Base-by-base conservation (phyloP, 306 rosid species). In the Mimosa pudica region DNA sequence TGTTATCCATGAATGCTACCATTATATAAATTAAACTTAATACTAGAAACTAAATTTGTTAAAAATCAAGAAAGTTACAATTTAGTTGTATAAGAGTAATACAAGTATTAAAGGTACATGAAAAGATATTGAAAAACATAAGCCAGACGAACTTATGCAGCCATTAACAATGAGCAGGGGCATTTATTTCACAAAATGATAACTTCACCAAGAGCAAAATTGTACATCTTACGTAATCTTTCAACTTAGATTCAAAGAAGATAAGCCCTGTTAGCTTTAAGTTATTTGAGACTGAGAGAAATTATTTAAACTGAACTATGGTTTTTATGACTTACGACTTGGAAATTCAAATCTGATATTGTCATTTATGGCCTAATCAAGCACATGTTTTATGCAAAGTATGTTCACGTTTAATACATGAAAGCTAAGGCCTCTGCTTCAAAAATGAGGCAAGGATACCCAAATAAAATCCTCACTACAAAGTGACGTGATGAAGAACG, bases 1-100 rank as follows among this genome's bases (percentile, higher is more conserved):
- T 42, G 17, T 63, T 66, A 69, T 66, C 30, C 10, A 14, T 58
- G 20, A 2, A 86, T 79, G 30, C 82, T 36, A 24, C 16, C 66
- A 71, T 62, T 52, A 70, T 36, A 49, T 11, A 8, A 52, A 78
- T 63, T 11, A 18, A 33, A 41, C 42, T 48, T 32, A 64, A 54
- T 11, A 67, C 51, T 10, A 71, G 42, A 2, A 62, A 47, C 14
- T 24, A 47, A n/a, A 11, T 32, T 2, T 33, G 17, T 24, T 70
- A 38, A 47, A 70, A 70, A 47, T 24, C 30, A 24, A 46, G 12
- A 35, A 12, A 11, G 74, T 5, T 2, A 45, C 17, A 69, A 69
- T 20, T 69, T 4, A 70, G 46, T n/a, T 10, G 8, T 13, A 33
- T 32, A 48, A 16, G 45, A 5, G 8, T 8, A 2, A 72, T 72